Percentiles rank a stretch among this genome's conserved stretches.
Conservation (phyloP, 208 protist species). For the Trypanosoma brucei region DNA sequence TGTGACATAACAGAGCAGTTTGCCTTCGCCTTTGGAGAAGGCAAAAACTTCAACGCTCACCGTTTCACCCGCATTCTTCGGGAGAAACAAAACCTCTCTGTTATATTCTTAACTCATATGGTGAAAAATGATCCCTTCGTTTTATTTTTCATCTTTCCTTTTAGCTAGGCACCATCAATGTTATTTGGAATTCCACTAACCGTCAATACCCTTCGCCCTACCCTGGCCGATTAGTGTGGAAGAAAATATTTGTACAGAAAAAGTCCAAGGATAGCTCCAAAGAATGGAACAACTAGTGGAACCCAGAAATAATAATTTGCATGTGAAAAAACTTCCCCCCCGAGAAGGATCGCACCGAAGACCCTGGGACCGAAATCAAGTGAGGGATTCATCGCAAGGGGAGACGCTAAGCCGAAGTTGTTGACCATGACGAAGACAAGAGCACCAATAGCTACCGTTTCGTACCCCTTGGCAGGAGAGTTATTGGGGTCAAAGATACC, state of each 20-base stretch:
- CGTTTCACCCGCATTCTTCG: too few species aligned
- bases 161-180: too few species aligned
- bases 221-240: not conserved
- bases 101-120: too few species aligned
- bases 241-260: slow-evolving; percentile 39
- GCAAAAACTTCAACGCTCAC: too few species aligned
- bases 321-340: slow-evolving; percentile 31
- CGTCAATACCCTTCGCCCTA: too few species aligned
- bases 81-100: too few species aligned
- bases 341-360: slow-evolving; percentile 27
- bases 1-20: too few species aligned
- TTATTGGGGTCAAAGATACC: slow-evolving; percentile 39
- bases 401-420: slow-evolving; percentile 31
- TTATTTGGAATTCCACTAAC: too few species aligned
- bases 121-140: not conserved
- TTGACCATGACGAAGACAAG: slow-evolving; percentile 40
- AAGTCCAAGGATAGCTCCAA: slow-evolving; percentile 29
- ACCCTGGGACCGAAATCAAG: slow-evolving; percentile 44
- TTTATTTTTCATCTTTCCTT: not conserved
- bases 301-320: slow-evolving; percentile 49
- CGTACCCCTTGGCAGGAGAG: slow-evolving; percentile 30
- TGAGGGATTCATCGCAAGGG: slow-evolving; percentile 44
- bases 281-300: slow-evolving; percentile 26
- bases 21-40: too few species aligned
- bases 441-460: slow-evolving; percentile 38